These are phyloP conservation scores for Paspalum notatum DNA, from an alignment of 176 grass and related monocot species.

Conservation along the genomic window DNA sequence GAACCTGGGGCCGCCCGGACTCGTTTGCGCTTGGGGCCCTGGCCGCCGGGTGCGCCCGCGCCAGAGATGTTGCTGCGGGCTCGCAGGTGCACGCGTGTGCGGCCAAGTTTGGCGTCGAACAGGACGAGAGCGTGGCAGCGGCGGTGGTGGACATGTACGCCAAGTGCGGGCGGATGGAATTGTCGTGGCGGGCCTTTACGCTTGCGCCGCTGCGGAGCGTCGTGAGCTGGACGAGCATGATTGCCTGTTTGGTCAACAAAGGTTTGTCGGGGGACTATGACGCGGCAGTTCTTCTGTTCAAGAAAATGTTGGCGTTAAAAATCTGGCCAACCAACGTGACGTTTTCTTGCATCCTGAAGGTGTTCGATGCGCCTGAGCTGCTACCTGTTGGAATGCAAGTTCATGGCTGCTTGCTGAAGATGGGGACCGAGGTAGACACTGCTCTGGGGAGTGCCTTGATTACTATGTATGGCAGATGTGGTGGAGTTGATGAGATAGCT, in stretches of 20 bases:
- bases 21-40: slow-evolving; percentile 46
- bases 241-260: slow-evolving; percentile 55
- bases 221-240: slow-evolving; percentile 65
- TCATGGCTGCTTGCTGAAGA: slow-evolving; percentile 71
- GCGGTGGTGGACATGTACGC: slow-evolving; percentile 65
- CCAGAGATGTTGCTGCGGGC: slow-evolving; percentile 30
- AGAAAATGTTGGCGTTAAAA: slow-evolving; percentile 54
- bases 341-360: slow-evolving; percentile 65
- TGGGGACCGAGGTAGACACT: slow-evolving; percentile 58
- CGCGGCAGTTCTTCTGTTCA: slow-evolving; percentile 38
- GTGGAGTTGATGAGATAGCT: slow-evolving; percentile 53
- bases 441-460: slow-evolving; percentile 56
- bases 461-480: slow-evolving; percentile 71
- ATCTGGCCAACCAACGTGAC: slow-evolving; percentile 61
- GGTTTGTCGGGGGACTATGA: slow-evolving; percentile 22
- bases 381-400: slow-evolving; percentile 56
- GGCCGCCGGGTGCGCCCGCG: slow-evolving; percentile 46
- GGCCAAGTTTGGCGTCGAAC: slow-evolving; percentile 52
- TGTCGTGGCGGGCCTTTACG: slow-evolving; percentile 46
- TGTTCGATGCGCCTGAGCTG: slow-evolving; percentile 47
- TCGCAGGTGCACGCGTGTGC: slow-evolving; percentile 42
- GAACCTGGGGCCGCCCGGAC: slow-evolving; percentile 33
- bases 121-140: slow-evolving; percentile 48
- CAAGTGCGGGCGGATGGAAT: slow-evolving; percentile 54
- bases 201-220: slow-evolving; percentile 36